Conservation (phyloP, 768 basidiomycete species). For the Xerocomus potaroensis region DNA sequence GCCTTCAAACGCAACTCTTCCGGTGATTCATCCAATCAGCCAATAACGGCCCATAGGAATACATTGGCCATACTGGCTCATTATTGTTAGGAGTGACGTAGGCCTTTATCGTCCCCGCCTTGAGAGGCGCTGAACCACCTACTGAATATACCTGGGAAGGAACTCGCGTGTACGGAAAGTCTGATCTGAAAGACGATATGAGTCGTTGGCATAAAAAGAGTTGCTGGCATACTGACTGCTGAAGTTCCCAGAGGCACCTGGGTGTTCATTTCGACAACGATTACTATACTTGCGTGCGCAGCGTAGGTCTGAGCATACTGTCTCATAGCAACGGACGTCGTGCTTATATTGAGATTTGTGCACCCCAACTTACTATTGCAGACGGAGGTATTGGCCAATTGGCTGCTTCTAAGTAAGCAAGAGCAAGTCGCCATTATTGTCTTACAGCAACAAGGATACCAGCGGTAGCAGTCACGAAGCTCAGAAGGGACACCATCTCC, state of each 20-base stretch:
- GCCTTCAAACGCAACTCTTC: slow-evolving; percentile 79
- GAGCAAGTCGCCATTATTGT: too few relatives aligned
- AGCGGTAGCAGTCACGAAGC: too few relatives aligned
- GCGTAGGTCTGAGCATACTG: slow-evolving; percentile 55
- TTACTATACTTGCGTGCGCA: slow-evolving; percentile 65
- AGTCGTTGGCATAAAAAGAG: slow-evolving; percentile 10
- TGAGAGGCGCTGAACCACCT: slow-evolving; percentile 23
- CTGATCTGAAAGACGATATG: slow-evolving; percentile 30
- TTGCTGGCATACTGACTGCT: slow-evolving; percentile 42
- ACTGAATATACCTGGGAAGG: neutral
- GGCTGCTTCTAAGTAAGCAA: too few relatives aligned
- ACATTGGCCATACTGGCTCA: slow-evolving; percentile 75
- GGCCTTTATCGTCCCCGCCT: slow-evolving; percentile 52
- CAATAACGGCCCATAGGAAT: slow-evolving; percentile 69
- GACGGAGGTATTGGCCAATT: too few relatives aligned
- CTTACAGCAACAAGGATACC: too few relatives aligned
- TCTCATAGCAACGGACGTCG: too few relatives aligned
- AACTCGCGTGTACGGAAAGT: slow-evolving; percentile 41
- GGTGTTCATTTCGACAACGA: slow-evolving; percentile 65
- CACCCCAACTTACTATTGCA: slow-evolving; percentile 18
- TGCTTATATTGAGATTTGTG: slow-evolving; percentile 40
- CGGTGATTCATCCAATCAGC: slow-evolving; percentile 64
- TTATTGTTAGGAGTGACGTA: slow-evolving; percentile 62
- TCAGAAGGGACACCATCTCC: too few relatives aligned
- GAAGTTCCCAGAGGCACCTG: slow-evolving; percentile 40